A percentile compares a stretch with the other conserved stretches of the same genome.
These are phyloP conservation scores for Lindgomyces ingoldianus DNA, from an alignment of 495 filamentous ascomycete genomes.

Conservation along the genomic window DNA sequence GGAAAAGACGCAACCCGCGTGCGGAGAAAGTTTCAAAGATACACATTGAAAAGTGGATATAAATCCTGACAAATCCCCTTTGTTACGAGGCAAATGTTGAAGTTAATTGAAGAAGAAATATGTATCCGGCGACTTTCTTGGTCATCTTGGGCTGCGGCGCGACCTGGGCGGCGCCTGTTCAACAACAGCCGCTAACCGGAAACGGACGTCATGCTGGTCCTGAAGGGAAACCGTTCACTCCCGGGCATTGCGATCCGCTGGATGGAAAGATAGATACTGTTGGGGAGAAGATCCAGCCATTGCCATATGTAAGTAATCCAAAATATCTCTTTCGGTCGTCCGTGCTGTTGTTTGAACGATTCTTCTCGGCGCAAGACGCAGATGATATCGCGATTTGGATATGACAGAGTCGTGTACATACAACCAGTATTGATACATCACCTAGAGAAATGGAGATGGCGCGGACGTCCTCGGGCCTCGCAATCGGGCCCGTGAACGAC, in stretches of 20 bases:
- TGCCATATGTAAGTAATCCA: conserved; percentile 52
- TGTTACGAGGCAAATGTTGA: neutral
- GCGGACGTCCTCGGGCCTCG: conserved; percentile 64
- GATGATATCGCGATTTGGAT: conserved; percentile 3
- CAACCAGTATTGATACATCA: too few species aligned
- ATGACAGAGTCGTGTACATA: too few species aligned
- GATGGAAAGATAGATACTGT: conserved; percentile 59
- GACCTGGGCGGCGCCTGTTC: conserved; percentile 31
- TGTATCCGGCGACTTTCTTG: conserved; percentile 25
- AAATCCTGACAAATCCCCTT: neutral
- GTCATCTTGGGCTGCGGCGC: conserved; percentile 15
- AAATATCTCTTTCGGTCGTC: neutral
- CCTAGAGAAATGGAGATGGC: conserved; percentile 65
- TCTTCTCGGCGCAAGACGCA: too few species aligned
- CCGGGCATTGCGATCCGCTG: conserved; percentile 50
- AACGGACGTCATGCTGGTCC: conserved; percentile 27
- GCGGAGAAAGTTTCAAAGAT: neutral
- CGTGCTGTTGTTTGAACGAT: neutral
- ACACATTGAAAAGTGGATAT: neutral
- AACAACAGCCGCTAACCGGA: conserved; percentile 47
- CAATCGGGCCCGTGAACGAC: conserved; percentile 61
- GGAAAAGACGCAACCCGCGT: neutral
- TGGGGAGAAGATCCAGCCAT: conserved; percentile 58
- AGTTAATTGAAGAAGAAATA: conserved; percentile 9
- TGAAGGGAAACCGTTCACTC: conserved; percentile 44